Percentiles rank a stretch among this genome's conserved stretches.
Evolutionary conservation across 805 yeast genomes (phyloP).

Genomic region (Debaryomyces tyrocola): DNA sequence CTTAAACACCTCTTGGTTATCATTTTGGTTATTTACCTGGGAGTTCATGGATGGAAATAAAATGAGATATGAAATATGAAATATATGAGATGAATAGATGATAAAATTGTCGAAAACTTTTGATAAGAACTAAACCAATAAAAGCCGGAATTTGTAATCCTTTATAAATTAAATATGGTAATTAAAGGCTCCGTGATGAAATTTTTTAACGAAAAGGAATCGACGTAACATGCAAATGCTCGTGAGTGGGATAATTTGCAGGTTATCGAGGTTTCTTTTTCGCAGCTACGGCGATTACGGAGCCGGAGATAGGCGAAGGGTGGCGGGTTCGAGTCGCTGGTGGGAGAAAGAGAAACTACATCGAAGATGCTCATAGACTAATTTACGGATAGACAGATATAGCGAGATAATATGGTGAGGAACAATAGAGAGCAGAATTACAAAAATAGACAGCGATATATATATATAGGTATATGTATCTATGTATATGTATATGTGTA

Average conservation of each 20-base stretch:
- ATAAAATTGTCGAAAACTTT: not conserved
- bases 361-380: too few relatives aligned
- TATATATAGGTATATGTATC: too few relatives aligned
- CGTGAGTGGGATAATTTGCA: not conserved
- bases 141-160: not conserved
- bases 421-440: too few relatives aligned
- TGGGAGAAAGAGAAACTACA: too few relatives aligned
- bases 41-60: slow-evolving; percentile 20
- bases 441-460: too few relatives aligned
- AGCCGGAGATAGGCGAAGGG: too few relatives aligned
- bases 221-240: slow-evolving; percentile 2
- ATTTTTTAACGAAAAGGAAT: slow-evolving; percentile 1
- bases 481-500: too few relatives aligned
- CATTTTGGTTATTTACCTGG: slow-evolving; percentile 29
- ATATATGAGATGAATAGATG: not conserved
- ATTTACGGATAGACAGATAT: too few relatives aligned
- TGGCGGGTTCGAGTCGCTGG: too few relatives aligned
- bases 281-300: not conserved
- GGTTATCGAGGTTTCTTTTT: slow-evolving; percentile 1
- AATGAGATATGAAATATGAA: not conserved
- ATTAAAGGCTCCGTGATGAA: slow-evolving; percentile 1
- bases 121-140: not conserved
- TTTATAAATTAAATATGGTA: slow-evolving; percentile 1
- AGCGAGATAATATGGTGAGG: too few relatives aligned
- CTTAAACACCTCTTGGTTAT: slow-evolving; percentile 31